A percentile compares a stretch with the other conserved stretches of the same genome.
Conservation (phyloP, 139 green algal genomes). For the Mesotaenium endlicherianum region DNA sequence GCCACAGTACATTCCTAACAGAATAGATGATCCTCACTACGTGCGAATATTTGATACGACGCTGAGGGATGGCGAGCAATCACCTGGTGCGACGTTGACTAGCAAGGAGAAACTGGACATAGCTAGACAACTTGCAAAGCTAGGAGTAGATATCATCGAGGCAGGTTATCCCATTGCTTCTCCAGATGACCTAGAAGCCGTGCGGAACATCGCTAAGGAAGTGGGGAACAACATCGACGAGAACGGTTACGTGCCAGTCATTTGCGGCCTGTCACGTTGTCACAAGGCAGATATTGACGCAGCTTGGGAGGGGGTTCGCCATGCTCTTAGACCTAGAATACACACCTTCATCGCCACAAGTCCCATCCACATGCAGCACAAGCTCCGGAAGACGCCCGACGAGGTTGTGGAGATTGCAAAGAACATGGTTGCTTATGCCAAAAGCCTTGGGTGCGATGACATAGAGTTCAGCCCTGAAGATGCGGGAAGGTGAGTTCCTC, state of each 20-base stretch:
- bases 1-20: slow-evolving; percentile 55
- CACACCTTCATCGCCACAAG: slow-evolving; percentile 97
- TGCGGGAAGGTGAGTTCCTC: slow-evolving; percentile 68
- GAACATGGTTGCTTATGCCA: slow-evolving; percentile 79
- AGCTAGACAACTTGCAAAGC: slow-evolving; percentile 83
- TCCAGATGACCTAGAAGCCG: slow-evolving; percentile 96
- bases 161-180: slow-evolving; percentile 94
- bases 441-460: slow-evolving; percentile 86
- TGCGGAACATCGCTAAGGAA: slow-evolving; percentile 83
- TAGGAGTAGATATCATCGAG: slow-evolving; percentile 99
- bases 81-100: slow-evolving; percentile 86
- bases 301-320: slow-evolving; percentile 84
- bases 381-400: slow-evolving; percentile 61
- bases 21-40: slow-evolving; percentile 90
- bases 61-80: slow-evolving; percentile 95
- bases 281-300: slow-evolving; percentile 74
- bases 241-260: slow-evolving; percentile 91
- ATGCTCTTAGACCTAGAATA: slow-evolving; percentile 84
- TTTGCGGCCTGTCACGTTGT: slow-evolving; percentile 89
- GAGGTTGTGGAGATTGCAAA: slow-evolving; percentile 90
- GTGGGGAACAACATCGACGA: slow-evolving; percentile 69
- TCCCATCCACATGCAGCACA: slow-evolving; percentile 90
- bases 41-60: slow-evolving; percentile 99
- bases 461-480: slow-evolving; percentile 98
- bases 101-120: slow-evolving; percentile 97